Evolutionary conservation across 1,284 basidiomycete genomes (phyloP), one percentile per base, ranked within the genome.

Genomic region (Heterobasidion occidentale): DNA sequence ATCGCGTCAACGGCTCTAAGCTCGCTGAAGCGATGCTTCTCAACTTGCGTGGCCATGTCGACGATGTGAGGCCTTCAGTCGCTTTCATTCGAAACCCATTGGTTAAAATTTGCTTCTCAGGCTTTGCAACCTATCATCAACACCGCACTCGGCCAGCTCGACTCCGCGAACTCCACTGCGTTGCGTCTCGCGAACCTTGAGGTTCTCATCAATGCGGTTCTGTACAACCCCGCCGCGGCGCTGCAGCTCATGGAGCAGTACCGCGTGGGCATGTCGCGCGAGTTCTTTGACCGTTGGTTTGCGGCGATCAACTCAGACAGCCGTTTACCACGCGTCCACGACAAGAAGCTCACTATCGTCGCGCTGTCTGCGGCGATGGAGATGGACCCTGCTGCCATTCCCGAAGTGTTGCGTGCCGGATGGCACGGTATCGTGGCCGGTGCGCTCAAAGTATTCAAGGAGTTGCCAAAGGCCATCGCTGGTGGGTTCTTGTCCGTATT

Each of bases 1-100:
- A 96, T 64, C 81, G 83, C 38, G 82, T 93, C 46, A 88, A 90
- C 60, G 93, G 90, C 1, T 92, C 85, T 72, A 94, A 94, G 71
- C 75, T 95, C 51, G 89, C 85, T 27, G 92, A 96, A 70, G 86
- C 86, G 0, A 77, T 93, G 58, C 72, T 96, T 36, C 80, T 95
- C 44, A 89, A 92, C 67, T 75, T 95, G 38, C 78, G 83, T 20
- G 90, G 91, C 7, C 76, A 81, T 58, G 71, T 92, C 44, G 90
- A 92, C 65, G 88, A 92, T 61, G 90, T 92, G 63, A 42, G 79
- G 67, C 2, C 14, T 53, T 60, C 52, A 6, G 6, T 44, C 17
- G 46, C 49, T 19, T 57, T 9, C 9, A 42, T 27, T 14, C 34
- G 35, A 17, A 38, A 9, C 47, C n/a, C 20, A n/a, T 33, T 54